Evolutionary conservation across 2,329 filamentous ascomycete genomes (phyloP).

Genomic region (Madurella mycetomatis): DNA sequence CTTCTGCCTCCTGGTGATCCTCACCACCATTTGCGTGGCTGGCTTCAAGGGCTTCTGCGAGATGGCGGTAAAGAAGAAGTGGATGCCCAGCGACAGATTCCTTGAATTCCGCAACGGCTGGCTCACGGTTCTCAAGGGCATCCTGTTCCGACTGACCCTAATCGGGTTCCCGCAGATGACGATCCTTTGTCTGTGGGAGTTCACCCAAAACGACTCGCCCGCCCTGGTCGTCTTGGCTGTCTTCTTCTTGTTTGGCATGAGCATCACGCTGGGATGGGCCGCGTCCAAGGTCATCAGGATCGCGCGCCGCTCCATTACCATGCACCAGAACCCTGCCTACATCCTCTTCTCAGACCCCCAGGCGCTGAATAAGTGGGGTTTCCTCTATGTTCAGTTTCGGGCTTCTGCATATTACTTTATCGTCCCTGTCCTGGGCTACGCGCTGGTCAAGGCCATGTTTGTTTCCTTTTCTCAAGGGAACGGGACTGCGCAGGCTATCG

Average conservation of each 20-base stretch:
- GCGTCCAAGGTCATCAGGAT: slow-evolving; percentile 85
- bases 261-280: slow-evolving; percentile 75
- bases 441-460: slow-evolving; percentile 84
- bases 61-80: slow-evolving; percentile 65
- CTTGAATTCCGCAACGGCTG: slow-evolving; percentile 91
- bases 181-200: slow-evolving; percentile 89
- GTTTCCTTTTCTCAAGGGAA: slow-evolving; percentile 73
- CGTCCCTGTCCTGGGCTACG: slow-evolving; percentile 71
- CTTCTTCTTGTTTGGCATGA: slow-evolving; percentile 81
- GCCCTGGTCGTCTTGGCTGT: slow-evolving; percentile 83
- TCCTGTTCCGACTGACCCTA: slow-evolving; percentile 83
- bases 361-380: slow-evolving; percentile 94
- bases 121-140: slow-evolving; percentile 88
- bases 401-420: slow-evolving; percentile 96
- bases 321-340: slow-evolving; percentile 96
- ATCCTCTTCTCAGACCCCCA: slow-evolving; percentile 96
- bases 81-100: slow-evolving; percentile 82
- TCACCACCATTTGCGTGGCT: slow-evolving; percentile 68
- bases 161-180: slow-evolving; percentile 91
- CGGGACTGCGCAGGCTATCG: slow-evolving; percentile 72
- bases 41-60: slow-evolving; percentile 81
- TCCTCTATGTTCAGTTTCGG: slow-evolving; percentile 94
- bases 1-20: slow-evolving; percentile 76
- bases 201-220: slow-evolving; percentile 78
- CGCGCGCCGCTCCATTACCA: slow-evolving; percentile 77